A percentile compares a stretch with the other conserved stretches of the same genome.
Evolutionary conservation across 176 grass and related monocot genomes (phyloP).

Genomic region (Leersia perrieri): DNA sequence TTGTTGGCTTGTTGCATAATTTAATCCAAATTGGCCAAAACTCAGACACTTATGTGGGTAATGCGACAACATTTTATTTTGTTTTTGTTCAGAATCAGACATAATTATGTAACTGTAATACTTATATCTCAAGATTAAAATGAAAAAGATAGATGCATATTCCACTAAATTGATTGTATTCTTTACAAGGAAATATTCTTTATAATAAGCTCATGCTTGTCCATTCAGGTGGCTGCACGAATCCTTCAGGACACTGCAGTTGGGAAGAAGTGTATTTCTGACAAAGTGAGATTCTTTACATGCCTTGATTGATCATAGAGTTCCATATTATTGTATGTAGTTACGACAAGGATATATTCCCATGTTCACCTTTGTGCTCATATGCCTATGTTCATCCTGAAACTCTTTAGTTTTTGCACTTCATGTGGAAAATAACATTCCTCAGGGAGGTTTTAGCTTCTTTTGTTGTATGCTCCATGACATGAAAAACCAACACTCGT

Average conservation of each 20-base stretch:
- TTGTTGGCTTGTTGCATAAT: background rate
- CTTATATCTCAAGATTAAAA: background rate
- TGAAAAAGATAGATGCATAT: background rate
- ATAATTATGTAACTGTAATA: constrained; percentile 7
- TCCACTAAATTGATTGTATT: constrained; percentile 4
- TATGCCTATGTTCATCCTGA: background rate
- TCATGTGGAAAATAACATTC: background rate
- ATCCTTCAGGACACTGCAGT: constrained; percentile 83
- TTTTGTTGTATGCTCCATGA: background rate
- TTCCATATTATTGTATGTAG: constrained; percentile 4
- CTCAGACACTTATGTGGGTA: constrained; percentile 5
- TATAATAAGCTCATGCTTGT: constrained; percentile 30
- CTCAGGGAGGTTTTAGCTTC: background rate
- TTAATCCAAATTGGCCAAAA: background rate
- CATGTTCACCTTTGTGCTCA: background rate
- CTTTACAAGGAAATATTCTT: constrained; percentile 11
- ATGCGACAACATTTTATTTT: background rate
- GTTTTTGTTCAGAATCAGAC: constrained; percentile 20
- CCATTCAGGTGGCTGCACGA: constrained; percentile 56
- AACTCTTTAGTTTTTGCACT: background rate
- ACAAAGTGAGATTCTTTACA: constrained; percentile 52
- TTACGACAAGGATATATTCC: background rate
- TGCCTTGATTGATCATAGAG: background rate
- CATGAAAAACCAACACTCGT: constrained; percentile 16
- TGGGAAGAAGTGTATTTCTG: constrained; percentile 77